phyloP scores from a whole-genome alignment of 2,329 filamentous ascomycete genomes.

The Cordyceps farinosa region DNA sequence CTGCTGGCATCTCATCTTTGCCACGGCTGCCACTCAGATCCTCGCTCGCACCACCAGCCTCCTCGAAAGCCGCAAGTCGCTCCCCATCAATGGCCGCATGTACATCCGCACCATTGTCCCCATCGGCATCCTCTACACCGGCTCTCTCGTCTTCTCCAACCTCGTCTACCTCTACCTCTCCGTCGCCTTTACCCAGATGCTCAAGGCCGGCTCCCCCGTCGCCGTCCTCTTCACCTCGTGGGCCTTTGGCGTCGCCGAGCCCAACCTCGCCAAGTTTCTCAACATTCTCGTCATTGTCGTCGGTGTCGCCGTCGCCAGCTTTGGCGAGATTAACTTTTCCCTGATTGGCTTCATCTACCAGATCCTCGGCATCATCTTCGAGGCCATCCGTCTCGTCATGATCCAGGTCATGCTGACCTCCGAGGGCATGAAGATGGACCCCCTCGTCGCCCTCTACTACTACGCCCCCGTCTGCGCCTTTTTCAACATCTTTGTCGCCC shows the following conservation, averaged over 20 bases:
- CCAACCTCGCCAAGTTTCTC: constrained; percentile 41
- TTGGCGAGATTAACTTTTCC: constrained; percentile 67
- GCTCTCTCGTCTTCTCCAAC: constrained; percentile 64
- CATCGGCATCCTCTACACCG: constrained; percentile 63
- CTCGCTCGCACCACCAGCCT: constrained; percentile 61
- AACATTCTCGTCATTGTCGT: constrained; percentile 51
- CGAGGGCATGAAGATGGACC: constrained; percentile 80
- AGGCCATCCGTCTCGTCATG: constrained; percentile 79
- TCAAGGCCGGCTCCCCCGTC: constrained; percentile 65
- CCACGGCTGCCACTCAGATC: constrained; percentile 62
- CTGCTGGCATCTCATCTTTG: constrained; percentile 66
- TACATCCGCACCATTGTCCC: constrained; percentile 63
- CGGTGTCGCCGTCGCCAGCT: constrained; percentile 50
- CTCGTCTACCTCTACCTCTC: constrained; percentile 65
- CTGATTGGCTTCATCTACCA: constrained; percentile 66
- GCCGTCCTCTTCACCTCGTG: constrained; percentile 64
- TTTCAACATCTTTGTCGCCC: constrained; percentile 71
- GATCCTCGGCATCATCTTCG: constrained; percentile 71
- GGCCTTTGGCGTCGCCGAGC: constrained; percentile 50
- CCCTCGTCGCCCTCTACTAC: constrained; percentile 84
- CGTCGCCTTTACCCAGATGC: constrained; percentile 68
- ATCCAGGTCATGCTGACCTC: constrained; percentile 76
- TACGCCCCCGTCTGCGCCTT: constrained; percentile 79
- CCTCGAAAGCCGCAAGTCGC: constrained; percentile 59
- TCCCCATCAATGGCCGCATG: constrained; percentile 57